phyloP scores from a whole-genome alignment of 257 asterid genomes.

The Solanum peruvianum region DNA sequence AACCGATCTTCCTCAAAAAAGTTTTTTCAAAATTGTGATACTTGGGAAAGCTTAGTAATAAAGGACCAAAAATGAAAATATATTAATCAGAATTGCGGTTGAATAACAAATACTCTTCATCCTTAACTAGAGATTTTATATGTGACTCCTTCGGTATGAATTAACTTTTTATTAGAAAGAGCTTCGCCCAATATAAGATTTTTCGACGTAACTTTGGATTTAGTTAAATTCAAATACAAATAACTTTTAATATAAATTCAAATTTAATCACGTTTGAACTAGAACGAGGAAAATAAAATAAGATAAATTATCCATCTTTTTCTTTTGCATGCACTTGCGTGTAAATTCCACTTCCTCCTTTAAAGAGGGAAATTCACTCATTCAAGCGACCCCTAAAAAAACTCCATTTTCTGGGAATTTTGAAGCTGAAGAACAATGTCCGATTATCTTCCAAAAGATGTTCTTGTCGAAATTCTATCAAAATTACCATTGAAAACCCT shows the following conservation, averaged over 20 bases:
- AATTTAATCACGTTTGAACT: too few species aligned
- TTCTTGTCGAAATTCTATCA: not conserved
- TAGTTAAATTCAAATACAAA: too few species aligned
- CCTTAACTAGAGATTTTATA: fast-evolving
- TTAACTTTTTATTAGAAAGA: not conserved
- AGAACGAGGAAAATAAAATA: too few species aligned
- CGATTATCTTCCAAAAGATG: not conserved
- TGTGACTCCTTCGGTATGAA: too few species aligned
- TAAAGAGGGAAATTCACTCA: not conserved
- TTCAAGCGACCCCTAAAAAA: not conserved
- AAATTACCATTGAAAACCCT: not conserved
- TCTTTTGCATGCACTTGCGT: not conserved
- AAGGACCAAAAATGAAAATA: too few species aligned
- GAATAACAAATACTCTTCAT: not conserved
- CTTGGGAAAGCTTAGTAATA: not conserved
- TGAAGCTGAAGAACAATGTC: not conserved
- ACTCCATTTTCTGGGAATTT: not conserved
- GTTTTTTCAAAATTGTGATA: not conserved
- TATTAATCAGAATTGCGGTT: not conserved
- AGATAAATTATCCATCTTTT: not conserved
- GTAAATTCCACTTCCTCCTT: not conserved
- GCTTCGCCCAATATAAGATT: too few species aligned
- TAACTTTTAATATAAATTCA: fast-evolving
- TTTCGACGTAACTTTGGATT: fast-evolving
- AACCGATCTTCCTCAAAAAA: not conserved